Evolutionary conservation across 192 early-diverging fungal genomes (phyloP).

Genomic region (Chytriomyces sp.): DNA sequence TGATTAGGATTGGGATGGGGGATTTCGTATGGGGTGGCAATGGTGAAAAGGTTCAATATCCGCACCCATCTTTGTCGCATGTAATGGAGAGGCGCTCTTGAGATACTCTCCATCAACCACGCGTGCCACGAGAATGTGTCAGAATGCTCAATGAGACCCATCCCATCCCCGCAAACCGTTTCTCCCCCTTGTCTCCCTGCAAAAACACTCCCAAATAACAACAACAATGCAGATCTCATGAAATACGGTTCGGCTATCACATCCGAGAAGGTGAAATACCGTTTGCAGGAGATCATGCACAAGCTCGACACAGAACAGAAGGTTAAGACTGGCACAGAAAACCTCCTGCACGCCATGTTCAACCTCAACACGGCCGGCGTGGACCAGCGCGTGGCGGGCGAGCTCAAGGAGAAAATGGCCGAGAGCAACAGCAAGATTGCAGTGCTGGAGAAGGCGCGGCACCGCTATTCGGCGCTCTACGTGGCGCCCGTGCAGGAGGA

Average conservation of each 20-base stretch:
- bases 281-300: slow-evolving; percentile 86
- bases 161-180: too few relatives aligned
- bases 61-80: too few relatives aligned
- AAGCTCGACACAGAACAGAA: slow-evolving; percentile 94
- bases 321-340: slow-evolving; percentile 79
- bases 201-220: too few relatives aligned
- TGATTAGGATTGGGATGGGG: too few relatives aligned
- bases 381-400: slow-evolving; percentile 33
- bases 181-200: too few relatives aligned
- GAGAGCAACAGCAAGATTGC: slow-evolving; percentile 46
- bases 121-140: too few relatives aligned
- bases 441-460: slow-evolving; percentile 56
- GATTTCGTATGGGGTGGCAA: too few relatives aligned
- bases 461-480: slow-evolving; percentile 86
- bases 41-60: too few relatives aligned
- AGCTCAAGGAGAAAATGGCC: slow-evolving; percentile 43
- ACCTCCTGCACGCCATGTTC: slow-evolving; percentile 50
- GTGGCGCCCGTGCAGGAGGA: slow-evolving; percentile 70
- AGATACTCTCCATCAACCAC: too few relatives aligned
- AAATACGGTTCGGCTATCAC: slow-evolving; percentile 49
- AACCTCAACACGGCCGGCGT: background rate
- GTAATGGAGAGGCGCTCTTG: too few relatives aligned
- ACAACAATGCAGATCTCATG: slow-evolving; percentile 49
- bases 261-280: slow-evolving; percentile 58
- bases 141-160: too few relatives aligned